Percentiles rank a stretch among this genome's conserved stretches.
These are phyloP conservation scores for Calonectria crousiana DNA, from an alignment of 2,329 filamentous ascomycete genomes.

Conservation along the genomic window DNA sequence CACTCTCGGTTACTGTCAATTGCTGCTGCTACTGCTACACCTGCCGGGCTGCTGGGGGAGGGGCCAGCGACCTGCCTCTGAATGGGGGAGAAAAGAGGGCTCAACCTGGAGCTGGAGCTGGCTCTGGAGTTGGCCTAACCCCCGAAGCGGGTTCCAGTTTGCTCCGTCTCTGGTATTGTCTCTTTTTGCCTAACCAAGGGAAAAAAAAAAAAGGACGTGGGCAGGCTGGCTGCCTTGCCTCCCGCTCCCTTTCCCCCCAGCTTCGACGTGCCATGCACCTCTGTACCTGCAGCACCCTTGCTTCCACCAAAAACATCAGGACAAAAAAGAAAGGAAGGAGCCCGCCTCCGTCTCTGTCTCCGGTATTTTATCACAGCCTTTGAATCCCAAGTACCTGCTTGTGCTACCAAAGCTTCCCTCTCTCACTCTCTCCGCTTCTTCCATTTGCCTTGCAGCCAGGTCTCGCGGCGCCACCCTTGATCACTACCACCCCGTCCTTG, in stretches of 20 bases:
- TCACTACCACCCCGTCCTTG: neutral
- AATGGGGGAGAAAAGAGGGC: neutral
- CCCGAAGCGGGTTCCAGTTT: neutral
- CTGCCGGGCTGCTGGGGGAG: neutral
- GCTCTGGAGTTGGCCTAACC: neutral
- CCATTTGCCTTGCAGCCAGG: neutral
- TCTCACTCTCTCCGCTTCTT: neutral
- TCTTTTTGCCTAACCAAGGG: neutral
- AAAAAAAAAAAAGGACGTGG: neutral
- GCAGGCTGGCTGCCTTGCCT: slow-evolving; percentile 7
- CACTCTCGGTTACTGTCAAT: neutral
- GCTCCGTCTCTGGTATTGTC: neutral
- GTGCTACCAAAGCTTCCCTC: neutral
- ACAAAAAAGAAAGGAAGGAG: neutral
- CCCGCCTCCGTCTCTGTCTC: neutral
- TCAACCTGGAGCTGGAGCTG: slow-evolving; percentile 4
- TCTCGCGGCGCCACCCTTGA: neutral
- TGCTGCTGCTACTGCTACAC: neutral
- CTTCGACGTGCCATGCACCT: neutral
- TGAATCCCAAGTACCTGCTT: neutral
- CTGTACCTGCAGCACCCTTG: slow-evolving; percentile 6
- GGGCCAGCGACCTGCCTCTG: neutral
- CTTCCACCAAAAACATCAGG: neutral
- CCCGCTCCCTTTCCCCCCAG: slow-evolving; percentile 7
- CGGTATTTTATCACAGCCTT: neutral